Conservation (phyloP, 106 monocot species). For the Triglochin maritima region DNA sequence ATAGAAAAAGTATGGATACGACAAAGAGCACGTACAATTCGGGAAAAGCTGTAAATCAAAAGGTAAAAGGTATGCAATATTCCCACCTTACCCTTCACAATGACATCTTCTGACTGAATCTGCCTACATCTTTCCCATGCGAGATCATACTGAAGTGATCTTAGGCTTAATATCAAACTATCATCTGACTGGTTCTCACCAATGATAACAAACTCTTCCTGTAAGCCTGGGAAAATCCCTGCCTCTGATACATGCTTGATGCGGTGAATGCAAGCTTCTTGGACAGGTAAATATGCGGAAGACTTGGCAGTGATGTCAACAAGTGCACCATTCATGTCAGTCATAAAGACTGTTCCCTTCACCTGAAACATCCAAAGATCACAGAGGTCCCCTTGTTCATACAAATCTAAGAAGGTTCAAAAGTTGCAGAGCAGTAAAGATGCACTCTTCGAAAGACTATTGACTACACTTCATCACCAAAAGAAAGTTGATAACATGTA, state of each 20-base stretch:
- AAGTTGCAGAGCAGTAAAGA: no score
- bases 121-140: constrained; percentile 95
- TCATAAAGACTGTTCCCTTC: constrained; percentile 85
- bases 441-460: no score
- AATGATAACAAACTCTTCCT: constrained; percentile 73
- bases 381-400: background rate
- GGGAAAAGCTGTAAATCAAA: background rate
- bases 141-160: constrained; percentile 79
- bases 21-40: no score
- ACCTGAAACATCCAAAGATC: constrained; percentile 33
- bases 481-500: no score
- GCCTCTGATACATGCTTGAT: constrained; percentile 76
- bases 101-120: constrained; percentile 85
- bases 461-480: no score
- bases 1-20: no score
- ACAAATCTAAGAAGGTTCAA: background rate
- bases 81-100: constrained; percentile 93
- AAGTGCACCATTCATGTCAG: constrained; percentile 47
- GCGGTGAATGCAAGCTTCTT: constrained; percentile 72
- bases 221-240: constrained; percentile 71
- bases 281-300: constrained; percentile 71
- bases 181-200: constrained; percentile 63
- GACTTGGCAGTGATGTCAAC: constrained; percentile 87
- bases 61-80: constrained; percentile 2
- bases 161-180: constrained; percentile 75